phyloP scores from a whole-genome alignment of 2,329 filamentous ascomycete species.

The Ilyonectria destructans region DNA sequence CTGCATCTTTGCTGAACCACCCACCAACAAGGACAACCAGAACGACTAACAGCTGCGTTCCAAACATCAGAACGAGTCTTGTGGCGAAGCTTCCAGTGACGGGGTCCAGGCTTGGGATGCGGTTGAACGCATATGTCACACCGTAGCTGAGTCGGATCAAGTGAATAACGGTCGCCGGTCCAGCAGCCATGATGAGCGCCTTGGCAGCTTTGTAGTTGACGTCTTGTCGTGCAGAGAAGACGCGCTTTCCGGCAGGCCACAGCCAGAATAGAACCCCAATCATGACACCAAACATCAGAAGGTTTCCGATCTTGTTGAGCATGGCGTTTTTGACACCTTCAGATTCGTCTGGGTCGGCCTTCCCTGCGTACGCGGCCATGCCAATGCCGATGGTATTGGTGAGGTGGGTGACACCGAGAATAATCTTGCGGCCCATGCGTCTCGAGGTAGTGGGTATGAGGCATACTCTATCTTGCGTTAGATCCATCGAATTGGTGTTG shows the following conservation, averaged over 20 bases:
- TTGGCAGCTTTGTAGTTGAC: conserved; percentile 27
- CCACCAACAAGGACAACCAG: conserved; percentile 24
- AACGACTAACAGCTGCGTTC: conserved; percentile 18
- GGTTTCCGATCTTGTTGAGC: conserved; percentile 28
- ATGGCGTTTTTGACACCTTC: conserved; percentile 7
- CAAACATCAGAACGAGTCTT: conserved; percentile 21
- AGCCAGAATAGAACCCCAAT: conserved; percentile 19
- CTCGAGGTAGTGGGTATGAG: conserved; percentile 24
- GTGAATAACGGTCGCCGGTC: conserved; percentile 20
- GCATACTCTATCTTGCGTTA: background rate
- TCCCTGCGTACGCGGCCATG: conserved; percentile 32
- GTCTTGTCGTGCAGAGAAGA: conserved; percentile 9
- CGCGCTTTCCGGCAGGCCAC: conserved; percentile 21
- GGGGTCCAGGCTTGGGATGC: conserved; percentile 14
- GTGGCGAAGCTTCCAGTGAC: conserved; percentile 22
- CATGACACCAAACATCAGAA: conserved; percentile 19
- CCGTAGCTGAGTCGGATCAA: conserved; percentile 28
- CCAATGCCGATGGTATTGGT: conserved; percentile 31
- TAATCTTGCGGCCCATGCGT: conserved; percentile 23
- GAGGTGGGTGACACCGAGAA: conserved; percentile 27
- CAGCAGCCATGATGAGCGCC: conserved; percentile 19
- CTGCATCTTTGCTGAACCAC: conserved; percentile 21
- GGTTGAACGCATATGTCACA: conserved; percentile 26
- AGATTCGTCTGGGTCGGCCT: background rate
- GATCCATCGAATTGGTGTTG: background rate